Base-by-base conservation (phyloP, 495 filamentous ascomycete species). In the Poronia punctata region DNA sequence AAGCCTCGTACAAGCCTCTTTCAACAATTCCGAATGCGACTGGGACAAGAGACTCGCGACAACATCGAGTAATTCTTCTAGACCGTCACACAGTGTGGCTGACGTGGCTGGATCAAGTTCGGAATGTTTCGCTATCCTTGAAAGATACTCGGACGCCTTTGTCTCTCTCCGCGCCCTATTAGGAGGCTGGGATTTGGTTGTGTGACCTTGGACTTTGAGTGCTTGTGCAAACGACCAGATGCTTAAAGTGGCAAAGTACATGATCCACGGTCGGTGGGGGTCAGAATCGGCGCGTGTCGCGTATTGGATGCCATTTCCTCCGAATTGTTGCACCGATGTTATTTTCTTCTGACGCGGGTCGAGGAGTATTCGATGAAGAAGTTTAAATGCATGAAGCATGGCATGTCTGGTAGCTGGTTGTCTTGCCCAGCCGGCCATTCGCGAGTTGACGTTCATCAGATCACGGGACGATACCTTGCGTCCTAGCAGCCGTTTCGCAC, bases 151-250 rank as follows among this genome's bases (percentile, higher is more conserved):
- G 4, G 60, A 58, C 17, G 65, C 50, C 1, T 27, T 42, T 1
- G 43, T 45, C 25, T 24, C 32, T 29, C n/a, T 12, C 7, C 22
- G 40, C 18, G 19, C 30, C 18, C 40, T 20, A 19, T 11, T 22
- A 18, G 18, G 24, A 5, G 54, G 44, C 16, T 38, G 31, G 0
- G 50, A 38, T 27, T 62, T 59, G 16, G 52, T 29, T 32, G 45
- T 20, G 43, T 61, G 18, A 40, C 39, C 33, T 49, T 49, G 40
- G 38, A 53, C 83, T 45, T 90, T 86, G 37, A 94, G 59, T 1
- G 92, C 90, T 50, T 80, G 88, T 12, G 86, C 88, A 54, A 92
- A 98, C 14, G 76, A 87, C 89, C 89, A 98, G 19, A 96, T 87
- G 33, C 89, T 85, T 43, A 97, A 66, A 1, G 83, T 80, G 0